Base-by-base conservation (phyloP, 805 yeast species). In the Sugiyamaella qingdaonensis region DNA sequence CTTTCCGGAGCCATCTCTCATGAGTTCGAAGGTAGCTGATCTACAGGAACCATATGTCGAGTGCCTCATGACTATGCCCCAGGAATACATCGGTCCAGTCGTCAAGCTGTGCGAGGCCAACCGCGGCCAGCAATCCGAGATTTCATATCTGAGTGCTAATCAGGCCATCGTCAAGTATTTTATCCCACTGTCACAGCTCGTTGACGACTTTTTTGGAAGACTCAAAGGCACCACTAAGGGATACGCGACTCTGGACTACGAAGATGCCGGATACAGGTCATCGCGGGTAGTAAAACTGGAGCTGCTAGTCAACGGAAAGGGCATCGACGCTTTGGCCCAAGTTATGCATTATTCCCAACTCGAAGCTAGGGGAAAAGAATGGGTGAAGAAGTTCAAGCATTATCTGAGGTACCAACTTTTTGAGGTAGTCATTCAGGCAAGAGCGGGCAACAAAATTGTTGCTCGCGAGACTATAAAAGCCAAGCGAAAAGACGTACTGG, bases 391-490 rank as follows among this genome's bases (percentile, higher is more conserved):
- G 62, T 86, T 92, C 69, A 89, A 87, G 60, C 85, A 86, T 62
- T 90, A 79, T 63, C 74, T 92, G 46, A 77, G 83, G 56, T 84
- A 85, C 53, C 97, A 94, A 67, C 79, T 91, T 58, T 92, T 87
- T 64, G 98, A 92, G 68, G 96, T 94, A 27, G 84, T 90, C 11
- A 87, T 92, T 52, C 99, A 92, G 66, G 97, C 98, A 2, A 78
- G 80, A 59, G 91, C 92, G 11, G 86, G 85, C 54, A 81, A 79
- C 61, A 84, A 85, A 64, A 83, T 90, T 24, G 76, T 92, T 8
- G 96, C 98, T 0, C 75, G 99, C 57, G 96, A 92, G 64, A 91
- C 97, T 0, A 87, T 94, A 58, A 88, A 88, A 67, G 98, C 98
- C 4, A 81, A 88, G 65, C 76, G 97, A 55, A 92, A 92, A 70